Base-by-base conservation (phyloP, 306 rosid species). In the Cucumis hystrix region DNA sequence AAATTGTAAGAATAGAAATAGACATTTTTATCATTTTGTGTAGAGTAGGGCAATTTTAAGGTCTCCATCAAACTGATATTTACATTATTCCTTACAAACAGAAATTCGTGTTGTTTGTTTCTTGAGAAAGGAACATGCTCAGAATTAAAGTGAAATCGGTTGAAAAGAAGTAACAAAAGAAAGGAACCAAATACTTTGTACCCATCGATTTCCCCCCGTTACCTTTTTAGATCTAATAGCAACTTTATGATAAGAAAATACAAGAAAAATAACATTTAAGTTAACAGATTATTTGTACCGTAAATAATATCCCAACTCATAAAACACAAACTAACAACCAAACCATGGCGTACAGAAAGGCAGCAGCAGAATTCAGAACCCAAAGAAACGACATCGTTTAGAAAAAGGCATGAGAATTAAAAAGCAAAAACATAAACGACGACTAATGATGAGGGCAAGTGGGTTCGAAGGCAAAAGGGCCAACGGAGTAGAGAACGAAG, bases 401-500 rank as follows among this genome's bases (percentile, higher is more conserved):
- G 1, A 2, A 30, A 33, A 66, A 4, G 25, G 15, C 51, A 65
- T 52, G 16, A 52, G 3, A 28, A 28, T 28, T 41, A 8, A 41
- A 15, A 51, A 4, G 0, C 1, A 51, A 6, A 6, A 7, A 7
- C 7, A 6, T 17, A 17, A 0, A 2, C 8, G 0, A 18, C 23
- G 0, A 18, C 59, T 68, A 68, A 68, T n/a, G 35, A 45, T 77
- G 75, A 51, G 85, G 80, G 74, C 98, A 92, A 8, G 80, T 84
- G 59, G 97, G 94, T 77, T 92, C 93, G 30, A 90, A 90, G 28
- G 97, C 93, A 45, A 94, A 82, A 12, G 97, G 97, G 14, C 93
- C 96, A 25, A 88, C 97, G 9, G 81, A 71, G 89, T 84, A 94
- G 45, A 92, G 95, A 5, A 86, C 1, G 60, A 83, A 90, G 0